Evolutionary conservation across 345 rosid genomes (phyloP).

Genomic region (Citrus sp.): DNA sequence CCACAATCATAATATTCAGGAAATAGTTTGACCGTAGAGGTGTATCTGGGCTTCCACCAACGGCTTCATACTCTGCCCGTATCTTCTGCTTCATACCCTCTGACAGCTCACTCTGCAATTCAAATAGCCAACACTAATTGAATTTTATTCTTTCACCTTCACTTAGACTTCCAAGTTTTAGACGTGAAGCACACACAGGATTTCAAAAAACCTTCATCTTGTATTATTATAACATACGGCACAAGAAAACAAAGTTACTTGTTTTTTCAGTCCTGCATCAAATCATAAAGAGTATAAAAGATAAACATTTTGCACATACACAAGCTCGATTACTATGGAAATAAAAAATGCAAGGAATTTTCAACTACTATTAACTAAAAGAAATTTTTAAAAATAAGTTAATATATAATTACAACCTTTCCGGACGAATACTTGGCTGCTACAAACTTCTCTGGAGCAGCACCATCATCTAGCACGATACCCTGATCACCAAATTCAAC

Average conservation of each 20-base stretch:
- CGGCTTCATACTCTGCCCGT: conserved; percentile 70
- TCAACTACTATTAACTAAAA: not conserved
- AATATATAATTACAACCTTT: conserved; percentile 47
- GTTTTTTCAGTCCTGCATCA: conserved; percentile 58
- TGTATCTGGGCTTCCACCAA: conserved; percentile 86
- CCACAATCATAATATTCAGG: conserved; percentile 70
- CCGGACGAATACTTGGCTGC: conserved; percentile 87
- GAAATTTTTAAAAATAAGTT: not conserved
- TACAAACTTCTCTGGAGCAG: conserved; percentile 70
- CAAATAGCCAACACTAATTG: conserved; percentile 45
- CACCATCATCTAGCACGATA: conserved; percentile 47
- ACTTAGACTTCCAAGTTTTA: conserved; percentile 39
- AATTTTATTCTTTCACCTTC: conserved; percentile 47
- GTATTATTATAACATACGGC: conserved; percentile 36
- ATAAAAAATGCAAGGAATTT: conserved; percentile 11
- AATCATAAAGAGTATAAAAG: conserved; percentile 31
- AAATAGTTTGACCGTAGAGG: conserved; percentile 73
- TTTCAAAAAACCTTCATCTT: conserved; percentile 41
- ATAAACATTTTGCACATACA: conserved; percentile 30
- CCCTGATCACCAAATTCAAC: conserved; percentile 57
- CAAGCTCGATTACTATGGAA: conserved; percentile 13
- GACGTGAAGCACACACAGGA: conserved; percentile 30
- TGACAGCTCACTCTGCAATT: conserved; percentile 80
- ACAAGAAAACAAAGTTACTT: conserved; percentile 40
- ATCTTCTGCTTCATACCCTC: conserved; percentile 92